phyloP scores from a whole-genome alignment of 768 basidiomycete species.

The Lentinula lateritia region DNA sequence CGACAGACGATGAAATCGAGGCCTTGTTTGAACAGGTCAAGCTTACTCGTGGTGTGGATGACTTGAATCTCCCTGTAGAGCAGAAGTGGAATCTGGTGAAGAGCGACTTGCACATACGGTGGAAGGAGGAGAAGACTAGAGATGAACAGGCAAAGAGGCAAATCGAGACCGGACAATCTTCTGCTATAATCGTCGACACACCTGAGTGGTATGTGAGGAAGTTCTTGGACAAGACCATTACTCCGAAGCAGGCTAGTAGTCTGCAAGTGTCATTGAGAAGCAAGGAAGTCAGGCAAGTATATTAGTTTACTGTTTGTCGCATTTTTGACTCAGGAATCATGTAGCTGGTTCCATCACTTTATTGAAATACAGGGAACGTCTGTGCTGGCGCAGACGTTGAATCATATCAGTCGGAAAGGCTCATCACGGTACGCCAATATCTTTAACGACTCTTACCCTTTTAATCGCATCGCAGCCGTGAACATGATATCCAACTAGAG shows the following conservation, averaged over 20 bases:
- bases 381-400: conserved; percentile 75
- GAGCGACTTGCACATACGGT: conserved; percentile 74
- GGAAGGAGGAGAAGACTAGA: conserved; percentile 65
- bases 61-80: conserved; percentile 58
- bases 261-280: conserved; percentile 76
- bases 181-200: conserved; percentile 55
- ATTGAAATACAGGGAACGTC: conserved; percentile 75
- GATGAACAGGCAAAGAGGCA: conserved; percentile 59
- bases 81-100: conserved; percentile 93
- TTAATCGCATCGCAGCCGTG: conserved; percentile 35
- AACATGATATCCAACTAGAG: conserved; percentile 67
- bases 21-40: conserved; percentile 74
- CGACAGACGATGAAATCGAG: conserved; percentile 76
- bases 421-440: conserved; percentile 43
- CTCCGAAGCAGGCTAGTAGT: conserved; percentile 70
- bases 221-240: conserved; percentile 84
- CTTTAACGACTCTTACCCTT: conserved; percentile 6
- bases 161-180: conserved; percentile 50
- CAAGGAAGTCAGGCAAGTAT: conserved; percentile 67
- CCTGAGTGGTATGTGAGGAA: conserved; percentile 94
- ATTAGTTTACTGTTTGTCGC: background rate
- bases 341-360: conserved; percentile 79
- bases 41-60: conserved; percentile 59
- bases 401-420: conserved; percentile 70
- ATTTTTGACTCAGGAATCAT: background rate